Conservation (phyloP, 1,284 basidiomycete species). For the Tylopilus sp. region DNA sequence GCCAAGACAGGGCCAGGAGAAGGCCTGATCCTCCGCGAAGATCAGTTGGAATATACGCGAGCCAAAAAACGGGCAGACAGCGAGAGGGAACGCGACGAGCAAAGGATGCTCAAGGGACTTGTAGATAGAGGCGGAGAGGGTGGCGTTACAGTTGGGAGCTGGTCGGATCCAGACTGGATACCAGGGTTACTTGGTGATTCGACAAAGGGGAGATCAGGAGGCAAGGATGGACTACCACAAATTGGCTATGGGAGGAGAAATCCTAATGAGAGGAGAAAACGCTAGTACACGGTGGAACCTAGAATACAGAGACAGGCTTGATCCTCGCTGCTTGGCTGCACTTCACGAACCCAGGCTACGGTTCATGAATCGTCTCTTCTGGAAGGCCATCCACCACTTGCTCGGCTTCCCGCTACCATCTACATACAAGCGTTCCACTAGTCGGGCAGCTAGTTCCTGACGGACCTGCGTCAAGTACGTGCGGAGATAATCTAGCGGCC, state of each 20-base stretch:
- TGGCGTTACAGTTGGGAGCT: conserved; percentile 63
- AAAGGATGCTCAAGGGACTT: conserved; percentile 65
- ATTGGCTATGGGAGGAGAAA: conserved; percentile 86
- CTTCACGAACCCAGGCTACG: conserved; percentile 69
- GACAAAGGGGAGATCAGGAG: conserved; percentile 72
- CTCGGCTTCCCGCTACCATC: conserved; percentile 86
- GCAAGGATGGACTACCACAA: conserved; percentile 65
- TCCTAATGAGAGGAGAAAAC: conserved; percentile 75
- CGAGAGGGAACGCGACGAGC: conserved; percentile 76
- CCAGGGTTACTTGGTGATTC: conserved; percentile 81
- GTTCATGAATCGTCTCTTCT: conserved; percentile 95
- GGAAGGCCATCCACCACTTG: conserved; percentile 99
- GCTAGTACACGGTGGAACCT: conserved; percentile 35
- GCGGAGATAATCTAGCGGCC: conserved; percentile 76
- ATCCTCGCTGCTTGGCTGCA: neutral
- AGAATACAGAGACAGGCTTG: conserved; percentile 13
- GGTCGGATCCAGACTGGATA: conserved; percentile 97
- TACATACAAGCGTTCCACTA: conserved; percentile 88
- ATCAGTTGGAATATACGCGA: conserved; percentile 83
- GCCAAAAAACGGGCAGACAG: conserved; percentile 76
- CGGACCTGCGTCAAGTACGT: conserved; percentile 91
- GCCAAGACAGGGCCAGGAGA: conserved; percentile 80
- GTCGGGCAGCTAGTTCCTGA: conserved; percentile 84
- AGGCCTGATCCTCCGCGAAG: conserved; percentile 85
- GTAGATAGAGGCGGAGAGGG: conserved; percentile 50